Evolutionary conservation across 352 stramenopile species (phyloP).

Genomic region (Phytophthora vignae): DNA sequence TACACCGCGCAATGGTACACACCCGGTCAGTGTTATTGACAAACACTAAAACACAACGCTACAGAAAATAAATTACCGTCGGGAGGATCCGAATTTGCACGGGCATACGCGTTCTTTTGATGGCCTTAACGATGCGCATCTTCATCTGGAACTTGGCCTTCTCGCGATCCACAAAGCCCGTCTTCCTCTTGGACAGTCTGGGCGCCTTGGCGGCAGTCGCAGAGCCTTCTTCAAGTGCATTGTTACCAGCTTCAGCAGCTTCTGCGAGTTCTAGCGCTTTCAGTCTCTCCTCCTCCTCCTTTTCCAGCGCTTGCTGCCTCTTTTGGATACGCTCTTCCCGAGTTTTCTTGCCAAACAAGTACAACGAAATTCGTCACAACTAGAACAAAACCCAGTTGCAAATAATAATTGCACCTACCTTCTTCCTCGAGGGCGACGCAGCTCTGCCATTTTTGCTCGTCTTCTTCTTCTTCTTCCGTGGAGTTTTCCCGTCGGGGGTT

Average conservation of each 20-base stretch:
- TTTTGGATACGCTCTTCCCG: conserved; percentile 63
- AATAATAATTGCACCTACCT: conserved; percentile 3
- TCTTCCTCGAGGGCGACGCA: conserved; percentile 28
- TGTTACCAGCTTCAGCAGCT: conserved; percentile 5
- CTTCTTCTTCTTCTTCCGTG: conserved; percentile 20
- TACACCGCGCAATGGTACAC: conserved; percentile 2
- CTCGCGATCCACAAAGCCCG: conserved; percentile 61
- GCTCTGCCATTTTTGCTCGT: conserved; percentile 10
- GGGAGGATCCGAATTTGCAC: conserved; percentile 77
- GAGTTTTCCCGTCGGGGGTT: conserved; percentile 7
- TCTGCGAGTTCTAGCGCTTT: conserved; percentile 13
- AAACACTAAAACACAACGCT: background rate
- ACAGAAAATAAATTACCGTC: conserved; percentile 19
- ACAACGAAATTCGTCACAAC: background rate
- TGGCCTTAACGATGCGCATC: conserved; percentile 56
- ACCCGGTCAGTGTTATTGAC: background rate
- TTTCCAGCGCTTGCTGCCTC: conserved; percentile 64
- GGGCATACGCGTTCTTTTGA: conserved; percentile 67
- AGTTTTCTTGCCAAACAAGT: conserved; percentile 34
- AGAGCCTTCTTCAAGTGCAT: background rate
- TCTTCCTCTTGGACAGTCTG: conserved; percentile 21
- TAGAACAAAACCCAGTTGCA: background rate
- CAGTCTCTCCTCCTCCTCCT: conserved; percentile 53
- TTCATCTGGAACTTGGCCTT: conserved; percentile 66
- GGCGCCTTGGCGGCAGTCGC: conserved; percentile 8